Evolutionary conservation across 441 rosid species (phyloP), one percentile per base, ranked within the genome.

Genomic region (Jatropha podagrica): DNA sequence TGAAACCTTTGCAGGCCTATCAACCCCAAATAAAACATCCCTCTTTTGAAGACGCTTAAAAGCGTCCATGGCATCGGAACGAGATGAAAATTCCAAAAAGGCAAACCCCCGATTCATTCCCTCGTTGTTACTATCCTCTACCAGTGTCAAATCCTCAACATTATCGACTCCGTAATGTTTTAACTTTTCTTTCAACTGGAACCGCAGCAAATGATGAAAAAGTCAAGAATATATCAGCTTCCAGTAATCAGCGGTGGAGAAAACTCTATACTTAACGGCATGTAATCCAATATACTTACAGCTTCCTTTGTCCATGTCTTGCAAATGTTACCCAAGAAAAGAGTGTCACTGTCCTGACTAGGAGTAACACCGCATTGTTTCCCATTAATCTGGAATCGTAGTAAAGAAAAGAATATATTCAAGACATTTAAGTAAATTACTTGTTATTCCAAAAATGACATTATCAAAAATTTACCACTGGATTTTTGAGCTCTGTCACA

Each of bases 61-160:
- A 81, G 93, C 94, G 81, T 92, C 97, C 97, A 85, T 90, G 11
- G 98, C 95, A 73, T 93, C 97, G 65, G 95, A 87, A 74, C 94
- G 99, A 81, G 95, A 91, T 63, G 95, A 84, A 82, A 95, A 92
- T 76, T 95, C 98, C 88, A 95, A 76, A 83, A 95, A 95, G 18
- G 98, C 99, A 88, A 91, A 95, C n/a, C 99, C 99, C 73, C 98
- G 84, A 81, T 95, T 95, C 94, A 90, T 88, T 82, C 94, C 97
- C 68, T 76, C 89, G 52, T 86, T 88, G 90, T 92, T 91, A 80
- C 83, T 86, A 82, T 95, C 99, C 81, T 93, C 99, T 41, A 95
- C 99, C 87, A 95, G 82, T 23, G 97, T 86, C 84, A 95, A 81
- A 66, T 91, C 99, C 74, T 95, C 95, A 86, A 91, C 85, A 86